A percentile compares a stretch with the other conserved stretches of the same genome.
phyloP scores from a whole-genome alignment of 768 basidiomycete species.

The Rhodotorula sphaerocarpa region DNA sequence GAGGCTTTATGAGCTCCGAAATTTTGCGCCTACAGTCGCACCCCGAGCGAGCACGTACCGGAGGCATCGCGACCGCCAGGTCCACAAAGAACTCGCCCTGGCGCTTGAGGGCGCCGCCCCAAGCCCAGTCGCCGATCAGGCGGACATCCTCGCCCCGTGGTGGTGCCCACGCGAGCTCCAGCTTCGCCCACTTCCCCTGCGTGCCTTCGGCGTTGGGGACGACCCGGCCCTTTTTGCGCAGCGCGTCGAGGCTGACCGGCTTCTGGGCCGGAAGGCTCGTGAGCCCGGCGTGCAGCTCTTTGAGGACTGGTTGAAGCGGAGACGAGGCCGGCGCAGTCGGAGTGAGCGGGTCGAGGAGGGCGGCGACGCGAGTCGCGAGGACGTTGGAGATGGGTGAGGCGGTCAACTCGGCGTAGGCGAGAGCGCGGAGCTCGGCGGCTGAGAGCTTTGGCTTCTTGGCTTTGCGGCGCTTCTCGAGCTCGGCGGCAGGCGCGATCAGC shows the following conservation, averaged over 20 bases:
- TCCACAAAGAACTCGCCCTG: slow-evolving; percentile 35
- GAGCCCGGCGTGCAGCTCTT: slow-evolving; percentile 24
- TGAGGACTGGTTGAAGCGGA: slow-evolving; percentile 29
- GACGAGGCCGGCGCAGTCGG: slow-evolving; percentile 25
- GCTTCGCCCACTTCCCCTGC: slow-evolving; percentile 25
- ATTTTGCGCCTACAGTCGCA: too few relatives aligned
- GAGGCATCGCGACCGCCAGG: slow-evolving; percentile 34
- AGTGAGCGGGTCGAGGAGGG: slow-evolving; percentile 18
- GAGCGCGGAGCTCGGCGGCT: slow-evolving; percentile 29
- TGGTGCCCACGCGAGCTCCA: slow-evolving; percentile 26
- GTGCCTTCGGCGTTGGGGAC: slow-evolving; percentile 31
- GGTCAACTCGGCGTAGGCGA: slow-evolving; percentile 35
- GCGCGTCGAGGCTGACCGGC: slow-evolving; percentile 10
- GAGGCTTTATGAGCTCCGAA: neutral
- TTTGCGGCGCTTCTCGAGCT: slow-evolving; percentile 20
- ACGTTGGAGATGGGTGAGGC: slow-evolving; percentile 33
- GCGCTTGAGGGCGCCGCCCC: slow-evolving; percentile 31
- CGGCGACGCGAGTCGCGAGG: slow-evolving; percentile 22
- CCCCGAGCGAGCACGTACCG: slow-evolving; percentile 9
- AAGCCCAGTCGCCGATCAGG: slow-evolving; percentile 33
- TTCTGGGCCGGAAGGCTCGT: slow-evolving; percentile 21
- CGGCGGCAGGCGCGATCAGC: slow-evolving; percentile 6
- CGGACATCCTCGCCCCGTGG: slow-evolving; percentile 30
- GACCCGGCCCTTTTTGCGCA: slow-evolving; percentile 22
- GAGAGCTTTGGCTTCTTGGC: slow-evolving; percentile 25